Conservation (phyloP, 352 stramenopile genomes). For the Globisporangium camurandrum region DNA sequence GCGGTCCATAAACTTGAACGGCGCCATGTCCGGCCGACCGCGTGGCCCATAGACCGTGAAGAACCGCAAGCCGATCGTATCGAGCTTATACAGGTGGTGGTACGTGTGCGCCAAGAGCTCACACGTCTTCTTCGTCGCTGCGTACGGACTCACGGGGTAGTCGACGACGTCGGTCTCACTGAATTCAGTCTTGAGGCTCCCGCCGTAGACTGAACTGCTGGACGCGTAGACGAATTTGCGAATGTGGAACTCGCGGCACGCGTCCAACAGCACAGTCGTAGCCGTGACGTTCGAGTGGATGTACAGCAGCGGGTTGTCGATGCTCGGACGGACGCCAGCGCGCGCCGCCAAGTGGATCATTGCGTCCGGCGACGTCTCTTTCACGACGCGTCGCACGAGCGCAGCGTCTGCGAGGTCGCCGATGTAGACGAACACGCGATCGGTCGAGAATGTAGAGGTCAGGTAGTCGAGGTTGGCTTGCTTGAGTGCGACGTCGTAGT, state of each 20-base stretch:
- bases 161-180: constrained; percentile 88
- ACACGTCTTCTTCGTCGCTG: constrained; percentile 96
- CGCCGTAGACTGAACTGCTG: constrained; percentile 93
- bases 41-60: constrained; percentile 98
- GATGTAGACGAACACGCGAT: constrained; percentile 71
- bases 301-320: constrained; percentile 97
- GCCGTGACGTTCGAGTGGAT: constrained; percentile 96
- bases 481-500: constrained; percentile 98
- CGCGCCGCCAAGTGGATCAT: constrained; percentile 95
- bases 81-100: constrained; percentile 94
- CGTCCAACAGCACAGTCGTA: constrained; percentile 92
- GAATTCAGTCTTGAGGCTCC: constrained; percentile 89
- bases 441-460: constrained; percentile 30
- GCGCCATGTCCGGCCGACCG: constrained; percentile 96
- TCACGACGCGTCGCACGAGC: constrained; percentile 88
- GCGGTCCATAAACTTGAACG: constrained; percentile 98
- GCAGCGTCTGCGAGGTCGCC: constrained; percentile 93
- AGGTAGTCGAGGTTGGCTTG: constrained; percentile 91
- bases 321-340: constrained; percentile 95
- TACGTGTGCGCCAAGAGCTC: constrained; percentile 97
- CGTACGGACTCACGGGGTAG: constrained; percentile 94
- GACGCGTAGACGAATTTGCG: constrained; percentile 96
- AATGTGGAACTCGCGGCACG: constrained; percentile 84
- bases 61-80: constrained; percentile 94
- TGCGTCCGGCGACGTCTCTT: constrained; percentile 68